phyloP scores from a whole-genome alignment of 306 rosid genomes.

The Coriaria nepalensis region DNA sequence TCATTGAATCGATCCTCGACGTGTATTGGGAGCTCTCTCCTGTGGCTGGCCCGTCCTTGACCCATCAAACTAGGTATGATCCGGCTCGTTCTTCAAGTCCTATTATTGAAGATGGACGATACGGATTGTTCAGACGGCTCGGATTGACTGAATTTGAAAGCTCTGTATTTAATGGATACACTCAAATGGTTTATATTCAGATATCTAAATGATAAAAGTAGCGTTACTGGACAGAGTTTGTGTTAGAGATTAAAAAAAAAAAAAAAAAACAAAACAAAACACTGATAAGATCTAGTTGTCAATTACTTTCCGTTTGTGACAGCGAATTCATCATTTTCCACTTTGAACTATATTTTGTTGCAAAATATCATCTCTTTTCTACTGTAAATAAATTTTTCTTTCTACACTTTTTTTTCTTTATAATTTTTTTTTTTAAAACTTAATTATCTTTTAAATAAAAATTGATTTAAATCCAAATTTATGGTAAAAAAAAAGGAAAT shows the following conservation, averaged over 20 bases:
- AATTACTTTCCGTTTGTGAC: no score
- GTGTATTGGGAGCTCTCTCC: constrained; percentile 99
- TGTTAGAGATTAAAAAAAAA: not conserved
- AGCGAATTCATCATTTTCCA: no score
- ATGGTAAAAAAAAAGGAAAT: no score
- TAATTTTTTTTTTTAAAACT: no score
- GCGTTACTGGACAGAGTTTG: not conserved
- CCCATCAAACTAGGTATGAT: constrained; percentile 92
- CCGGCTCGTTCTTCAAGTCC: constrained; percentile 84
- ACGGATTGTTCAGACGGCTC: constrained; percentile 65
- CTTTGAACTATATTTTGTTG: no score
- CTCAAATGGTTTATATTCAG: constrained; percentile 94
- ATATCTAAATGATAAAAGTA: constrained; percentile 43
- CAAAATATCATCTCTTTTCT: no score
- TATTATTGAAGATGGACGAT: constrained; percentile 84
- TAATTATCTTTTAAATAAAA: no score
- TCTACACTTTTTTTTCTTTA: no score
- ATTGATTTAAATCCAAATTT: no score
- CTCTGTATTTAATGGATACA: constrained; percentile 92
- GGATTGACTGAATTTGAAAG: constrained; percentile 58
- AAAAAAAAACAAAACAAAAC: not conserved
- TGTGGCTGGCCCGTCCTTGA: constrained; percentile 92
- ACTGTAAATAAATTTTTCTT: no score
- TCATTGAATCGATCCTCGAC: constrained; percentile 77
- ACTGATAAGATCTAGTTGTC: no score